phyloP scores from a whole-genome alignment of 805 yeast species.

The Cyberlindnera petersonii region DNA sequence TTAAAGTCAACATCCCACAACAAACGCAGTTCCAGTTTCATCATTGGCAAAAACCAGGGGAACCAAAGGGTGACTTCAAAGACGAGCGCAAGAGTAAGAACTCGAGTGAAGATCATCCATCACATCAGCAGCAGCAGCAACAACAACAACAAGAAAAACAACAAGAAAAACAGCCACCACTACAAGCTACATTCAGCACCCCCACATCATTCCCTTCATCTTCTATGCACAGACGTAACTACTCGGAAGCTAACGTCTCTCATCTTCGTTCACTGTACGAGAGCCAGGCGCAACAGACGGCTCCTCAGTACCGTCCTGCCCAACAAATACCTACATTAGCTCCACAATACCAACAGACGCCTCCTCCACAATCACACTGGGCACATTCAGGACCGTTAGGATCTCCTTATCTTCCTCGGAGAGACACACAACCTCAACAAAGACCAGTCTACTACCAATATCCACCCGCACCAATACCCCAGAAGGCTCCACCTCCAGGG shows the following conservation, averaged over 20 bases:
- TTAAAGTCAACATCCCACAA: slow-evolving; percentile 28
- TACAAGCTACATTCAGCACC: slow-evolving; percentile 3
- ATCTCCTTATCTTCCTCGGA: slow-evolving; percentile 18
- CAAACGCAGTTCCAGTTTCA: slow-evolving; percentile 29
- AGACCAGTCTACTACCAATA: slow-evolving; percentile 12
- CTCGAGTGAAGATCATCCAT: slow-evolving; percentile 5
- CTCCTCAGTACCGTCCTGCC: slow-evolving; percentile 4
- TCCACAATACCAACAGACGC: slow-evolving; percentile 6
- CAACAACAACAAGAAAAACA: too few species aligned
- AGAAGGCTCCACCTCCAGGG: slow-evolving; percentile 5
- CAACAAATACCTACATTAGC: slow-evolving; percentile 4
- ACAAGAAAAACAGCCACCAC: too few species aligned
- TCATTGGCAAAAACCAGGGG: slow-evolving; percentile 29
- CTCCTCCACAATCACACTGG: slow-evolving; percentile 5
- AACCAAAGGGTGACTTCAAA: slow-evolving; percentile 11
- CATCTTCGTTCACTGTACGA: slow-evolving; percentile 26
- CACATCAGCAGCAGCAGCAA: too few species aligned
- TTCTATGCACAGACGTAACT: slow-evolving; percentile 25
- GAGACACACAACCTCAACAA: slow-evolving; percentile 2
- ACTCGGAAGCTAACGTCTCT: slow-evolving; percentile 28
- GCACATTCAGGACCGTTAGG: slow-evolving; percentile 5
- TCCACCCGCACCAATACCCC: slow-evolving; percentile 3
- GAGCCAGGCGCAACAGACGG: slow-evolving; percentile 8
- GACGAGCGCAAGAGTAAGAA: slow-evolving; percentile 11
- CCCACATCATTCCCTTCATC: neutral